Conservation (phyloP, 1,284 basidiomycete species). For the Crucibulum cyathiforme region DNA sequence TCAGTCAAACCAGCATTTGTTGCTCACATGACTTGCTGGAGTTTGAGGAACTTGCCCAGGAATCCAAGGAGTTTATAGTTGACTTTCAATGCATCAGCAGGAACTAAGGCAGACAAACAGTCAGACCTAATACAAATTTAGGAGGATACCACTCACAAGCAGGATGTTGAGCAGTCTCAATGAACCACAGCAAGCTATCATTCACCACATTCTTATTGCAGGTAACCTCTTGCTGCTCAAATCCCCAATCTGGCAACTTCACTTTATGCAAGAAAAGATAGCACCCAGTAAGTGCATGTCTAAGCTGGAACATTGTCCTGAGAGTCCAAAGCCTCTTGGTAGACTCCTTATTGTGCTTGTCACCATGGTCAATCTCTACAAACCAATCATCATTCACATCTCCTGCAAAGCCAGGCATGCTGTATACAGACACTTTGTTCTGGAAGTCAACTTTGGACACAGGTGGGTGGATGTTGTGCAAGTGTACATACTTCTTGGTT, state of each 20-base stretch:
- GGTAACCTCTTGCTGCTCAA: slow-evolving; percentile 97
- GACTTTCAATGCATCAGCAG: slow-evolving; percentile 75
- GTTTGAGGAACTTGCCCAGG: slow-evolving; percentile 88
- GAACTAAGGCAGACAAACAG: slow-evolving; percentile 54
- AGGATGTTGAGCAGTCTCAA: slow-evolving; percentile 87
- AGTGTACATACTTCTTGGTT: slow-evolving; percentile 91
- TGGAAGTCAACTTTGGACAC: slow-evolving; percentile 99
- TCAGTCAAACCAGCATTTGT: slow-evolving; percentile 97
- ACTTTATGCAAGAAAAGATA: slow-evolving; percentile 99
- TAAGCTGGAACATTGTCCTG: slow-evolving; percentile 83
- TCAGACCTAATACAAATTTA: slow-evolving; percentile 3
- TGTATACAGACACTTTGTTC: slow-evolving; percentile 97
- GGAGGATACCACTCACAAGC: slow-evolving; percentile 59
- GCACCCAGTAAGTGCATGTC: slow-evolving; percentile 89
- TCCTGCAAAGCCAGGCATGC: slow-evolving; percentile 83
- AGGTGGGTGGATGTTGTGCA: slow-evolving; percentile 92
- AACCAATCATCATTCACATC: slow-evolving; percentile 97
- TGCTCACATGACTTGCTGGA: slow-evolving; percentile 98
- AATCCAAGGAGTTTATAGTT: slow-evolving; percentile 91
- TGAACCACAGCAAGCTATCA: slow-evolving; percentile 92
- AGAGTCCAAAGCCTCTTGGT: slow-evolving; percentile 79
- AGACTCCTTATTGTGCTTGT: slow-evolving; percentile 71
- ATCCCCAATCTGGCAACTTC: slow-evolving; percentile 97
- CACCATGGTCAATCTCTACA: slow-evolving; percentile 84
- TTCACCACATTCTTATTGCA: slow-evolving; percentile 96